A percentile compares a stretch with the other conserved stretches of the same genome.
Conservation (phyloP, 148 eudicot species). For the Polygonum maritimum region DNA sequence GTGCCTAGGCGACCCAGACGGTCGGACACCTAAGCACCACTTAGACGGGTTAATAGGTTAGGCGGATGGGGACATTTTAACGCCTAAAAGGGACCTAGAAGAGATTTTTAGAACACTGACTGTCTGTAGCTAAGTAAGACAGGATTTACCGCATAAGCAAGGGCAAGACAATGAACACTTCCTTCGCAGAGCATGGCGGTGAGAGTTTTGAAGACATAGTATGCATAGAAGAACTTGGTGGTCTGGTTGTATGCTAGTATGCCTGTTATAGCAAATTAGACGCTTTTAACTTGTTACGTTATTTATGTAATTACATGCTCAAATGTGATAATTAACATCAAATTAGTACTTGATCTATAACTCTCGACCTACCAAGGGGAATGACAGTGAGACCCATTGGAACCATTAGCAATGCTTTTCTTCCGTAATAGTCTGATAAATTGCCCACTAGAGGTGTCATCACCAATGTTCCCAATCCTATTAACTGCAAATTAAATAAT, state of each 20-base stretch:
- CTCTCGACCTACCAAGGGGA: constrained; percentile 29
- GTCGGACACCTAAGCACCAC: too few species aligned
- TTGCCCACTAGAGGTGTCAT: constrained; percentile 49
- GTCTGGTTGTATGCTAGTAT: constrained; percentile 40
- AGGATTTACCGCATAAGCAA: constrained; percentile 41
- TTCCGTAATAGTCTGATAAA: constrained; percentile 43
- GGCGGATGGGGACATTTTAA: too few species aligned
- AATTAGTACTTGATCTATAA: background rate
- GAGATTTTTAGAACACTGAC: too few species aligned
- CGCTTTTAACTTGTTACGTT: background rate
- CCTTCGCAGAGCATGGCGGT: constrained; percentile 54
- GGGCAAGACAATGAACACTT: constrained; percentile 40
- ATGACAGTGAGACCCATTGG: constrained; percentile 40
- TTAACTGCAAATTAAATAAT: constrained; percentile 22
- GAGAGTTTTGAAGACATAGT: constrained; percentile 38
- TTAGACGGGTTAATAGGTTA: too few species aligned
- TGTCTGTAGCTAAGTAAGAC: background rate
- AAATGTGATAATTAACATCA: background rate
- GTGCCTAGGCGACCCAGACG: too few species aligned
- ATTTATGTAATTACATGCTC: background rate
- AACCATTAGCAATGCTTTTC: constrained; percentile 33
- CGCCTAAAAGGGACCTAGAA: too few species aligned
- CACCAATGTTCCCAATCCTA: constrained; percentile 41
- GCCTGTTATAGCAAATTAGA: constrained; percentile 11
- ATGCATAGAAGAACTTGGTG: constrained; percentile 33